These are phyloP conservation scores for Passalora sequoiae DNA, from an alignment of 2,329 filamentous ascomycete genomes.

Conservation along the genomic window DNA sequence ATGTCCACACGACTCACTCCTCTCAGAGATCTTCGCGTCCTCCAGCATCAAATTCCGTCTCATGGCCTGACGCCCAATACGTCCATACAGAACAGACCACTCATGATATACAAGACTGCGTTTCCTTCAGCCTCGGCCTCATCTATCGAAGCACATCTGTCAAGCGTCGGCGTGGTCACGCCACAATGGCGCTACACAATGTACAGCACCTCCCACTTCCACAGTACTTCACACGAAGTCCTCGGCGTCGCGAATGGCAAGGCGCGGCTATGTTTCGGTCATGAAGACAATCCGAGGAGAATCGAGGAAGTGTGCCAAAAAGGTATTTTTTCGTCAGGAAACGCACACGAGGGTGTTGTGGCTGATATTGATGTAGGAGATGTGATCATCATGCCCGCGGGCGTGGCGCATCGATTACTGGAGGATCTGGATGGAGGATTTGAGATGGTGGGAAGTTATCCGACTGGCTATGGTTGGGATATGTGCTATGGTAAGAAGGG, in stretches of 20 bases:
- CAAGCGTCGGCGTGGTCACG: constrained; percentile 48
- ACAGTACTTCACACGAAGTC: constrained; percentile 63
- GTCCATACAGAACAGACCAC: constrained; percentile 56
- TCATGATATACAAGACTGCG: constrained; percentile 60
- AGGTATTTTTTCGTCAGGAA: no score
- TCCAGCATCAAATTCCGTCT: constrained; percentile 55
- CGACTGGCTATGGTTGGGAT: constrained; percentile 54
- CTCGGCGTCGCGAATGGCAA: constrained; percentile 55
- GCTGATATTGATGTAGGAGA: no score
- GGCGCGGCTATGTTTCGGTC: constrained; percentile 62
- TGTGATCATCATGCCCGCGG: constrained; percentile 60
- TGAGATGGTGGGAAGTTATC: constrained; percentile 65
- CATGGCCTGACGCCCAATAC: constrained; percentile 58
- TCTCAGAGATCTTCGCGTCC: constrained; percentile 51
- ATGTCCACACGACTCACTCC: constrained; percentile 36
- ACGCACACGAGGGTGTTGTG: no score
- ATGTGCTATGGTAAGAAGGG: constrained; percentile 63
- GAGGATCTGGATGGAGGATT: constrained; percentile 54
- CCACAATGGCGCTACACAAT: constrained; percentile 67
- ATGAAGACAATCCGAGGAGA: constrained; percentile 54
- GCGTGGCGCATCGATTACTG: constrained; percentile 59
- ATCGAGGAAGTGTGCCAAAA: constrained; percentile 53
- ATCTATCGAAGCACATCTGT: constrained; percentile 54
- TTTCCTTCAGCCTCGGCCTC: constrained; percentile 48
- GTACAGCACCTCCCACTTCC: constrained; percentile 62